Evolutionary conservation across 176 grass and related monocot genomes (phyloP), one percentile per base, ranked within the genome.

Genomic region (Otatea glauca): DNA sequence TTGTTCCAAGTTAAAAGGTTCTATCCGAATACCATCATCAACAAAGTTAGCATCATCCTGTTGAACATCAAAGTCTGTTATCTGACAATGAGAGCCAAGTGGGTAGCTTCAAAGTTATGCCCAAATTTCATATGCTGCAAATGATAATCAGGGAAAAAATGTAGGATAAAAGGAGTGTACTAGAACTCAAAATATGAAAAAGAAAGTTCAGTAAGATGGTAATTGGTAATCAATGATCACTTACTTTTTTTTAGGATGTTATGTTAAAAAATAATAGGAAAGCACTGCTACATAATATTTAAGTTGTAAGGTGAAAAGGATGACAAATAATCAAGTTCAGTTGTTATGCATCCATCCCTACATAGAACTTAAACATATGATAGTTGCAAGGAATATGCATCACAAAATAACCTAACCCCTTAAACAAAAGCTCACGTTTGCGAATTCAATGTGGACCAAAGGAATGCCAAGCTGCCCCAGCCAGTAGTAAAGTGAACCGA

Each of bases 1-100:
- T 81, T 90, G 84, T 37, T 96, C 91, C 89, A 98, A 80, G 91
- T 96, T 98, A 84, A 98, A 98, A n/a, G 96, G 96, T 48, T 98
- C 96, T 72, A 98, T 87, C 59, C 70, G 83, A 73, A 98, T 96
- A 25, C 93, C 93, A 83, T 96, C 93, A 39, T 98, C 96, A 6
- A 92, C 90, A 60, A 95, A 96, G 78, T 94, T 84, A 58, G 67
- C 69, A 83, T 79, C 54, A 54, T 95, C 93, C 96, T 93, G 95
- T 86, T 32, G 85, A 88, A 84, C 7, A 81, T 59, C 32, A 85
- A 83, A 84, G 29, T 73, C 48, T 87, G 75, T 79, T 85, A 89
- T 80, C 45, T 68, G 72, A 84, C 34, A 84, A 74, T 84, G 72
- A 56, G 21, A 76, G 14, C 20, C n/a, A 54, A 77, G 74, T 23